phyloP scores from a whole-genome alignment of 371 early-diverging fungal species.

The Apophysomyces trapeziformis region DNA sequence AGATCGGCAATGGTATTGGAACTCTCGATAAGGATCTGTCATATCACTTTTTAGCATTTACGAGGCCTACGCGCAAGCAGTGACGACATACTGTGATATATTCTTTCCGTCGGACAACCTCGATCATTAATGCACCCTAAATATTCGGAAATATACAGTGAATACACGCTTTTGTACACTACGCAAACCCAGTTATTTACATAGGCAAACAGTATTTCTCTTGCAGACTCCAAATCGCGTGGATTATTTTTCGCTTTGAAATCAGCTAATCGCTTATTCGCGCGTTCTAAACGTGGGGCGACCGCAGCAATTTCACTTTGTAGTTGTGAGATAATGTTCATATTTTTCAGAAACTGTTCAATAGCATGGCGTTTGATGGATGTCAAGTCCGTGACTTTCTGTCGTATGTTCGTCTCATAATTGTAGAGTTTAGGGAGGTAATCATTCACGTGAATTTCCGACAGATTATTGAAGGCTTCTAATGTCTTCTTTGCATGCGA shows the following conservation, averaged over 20 bases:
- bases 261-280: constrained; percentile 27
- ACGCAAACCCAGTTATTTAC: constrained; percentile 21
- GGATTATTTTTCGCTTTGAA: constrained; percentile 28
- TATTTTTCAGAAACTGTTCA: constrained; percentile 34
- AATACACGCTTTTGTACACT: no score
- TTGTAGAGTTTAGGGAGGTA: constrained; percentile 55
- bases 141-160: no score
- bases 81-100: constrained; percentile 52
- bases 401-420: constrained; percentile 45
- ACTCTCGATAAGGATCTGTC: constrained; percentile 55
- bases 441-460: constrained; percentile 65
- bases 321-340: constrained; percentile 47
- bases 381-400: constrained; percentile 30
- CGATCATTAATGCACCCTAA: constrained; percentile 69
- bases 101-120: constrained; percentile 74
- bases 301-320: constrained; percentile 57
- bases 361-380: constrained; percentile 41
- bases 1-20: constrained; percentile 67
- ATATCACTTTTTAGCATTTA: neutral
- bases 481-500: constrained; percentile 46
- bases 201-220: constrained; percentile 43
- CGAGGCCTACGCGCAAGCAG: neutral
- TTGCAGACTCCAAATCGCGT: constrained; percentile 28
- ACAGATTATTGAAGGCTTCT: constrained; percentile 65
- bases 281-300: constrained; percentile 31